Percentiles rank a stretch among this genome's conserved stretches.
Evolutionary conservation across 2,329 filamentous ascomycete species (phyloP).

Genomic region (Cyclaneusma minus): DNA sequence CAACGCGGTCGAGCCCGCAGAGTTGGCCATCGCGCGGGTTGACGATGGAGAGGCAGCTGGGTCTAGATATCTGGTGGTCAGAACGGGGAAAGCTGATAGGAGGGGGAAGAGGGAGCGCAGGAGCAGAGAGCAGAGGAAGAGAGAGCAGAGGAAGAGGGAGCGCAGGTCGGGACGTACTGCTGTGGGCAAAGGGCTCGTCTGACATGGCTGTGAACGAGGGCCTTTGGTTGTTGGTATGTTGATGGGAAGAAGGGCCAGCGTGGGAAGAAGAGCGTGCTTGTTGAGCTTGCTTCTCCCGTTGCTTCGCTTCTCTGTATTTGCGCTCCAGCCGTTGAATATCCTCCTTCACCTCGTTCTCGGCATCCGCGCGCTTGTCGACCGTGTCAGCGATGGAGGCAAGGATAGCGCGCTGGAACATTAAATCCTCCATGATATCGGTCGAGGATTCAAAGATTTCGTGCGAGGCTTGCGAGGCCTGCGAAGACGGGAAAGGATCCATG

Average conservation of each 20-base stretch:
- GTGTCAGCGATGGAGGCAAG: conserved; percentile 24
- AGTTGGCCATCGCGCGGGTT: conserved; percentile 11
- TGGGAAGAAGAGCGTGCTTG: too few relatives aligned
- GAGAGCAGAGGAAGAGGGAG: background rate
- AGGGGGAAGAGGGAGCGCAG: background rate
- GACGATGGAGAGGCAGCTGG: conserved; percentile 6
- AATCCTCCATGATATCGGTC: too few relatives aligned
- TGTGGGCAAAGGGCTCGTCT: too few relatives aligned
- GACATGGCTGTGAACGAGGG: too few relatives aligned
- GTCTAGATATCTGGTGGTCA: background rate
- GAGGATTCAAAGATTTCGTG: too few relatives aligned
- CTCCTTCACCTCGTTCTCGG: conserved; percentile 11
- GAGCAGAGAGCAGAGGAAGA: background rate
- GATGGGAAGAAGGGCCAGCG: too few relatives aligned
- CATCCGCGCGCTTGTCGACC: conserved; percentile 12
- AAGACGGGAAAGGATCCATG: too few relatives aligned
- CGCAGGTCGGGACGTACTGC: conserved; percentile 5
- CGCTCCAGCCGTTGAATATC: conserved; percentile 20
- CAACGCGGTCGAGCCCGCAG: conserved; percentile 6
- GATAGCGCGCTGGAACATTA: conserved; percentile 26
- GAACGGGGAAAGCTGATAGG: background rate
- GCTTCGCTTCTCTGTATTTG: too few relatives aligned
- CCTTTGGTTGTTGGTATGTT: too few relatives aligned
- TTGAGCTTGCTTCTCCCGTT: too few relatives aligned
- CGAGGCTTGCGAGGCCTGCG: too few relatives aligned